phyloP scores from a whole-genome alignment of 2,329 filamentous ascomycete species.

The Teratosphaeria gauchensis region DNA sequence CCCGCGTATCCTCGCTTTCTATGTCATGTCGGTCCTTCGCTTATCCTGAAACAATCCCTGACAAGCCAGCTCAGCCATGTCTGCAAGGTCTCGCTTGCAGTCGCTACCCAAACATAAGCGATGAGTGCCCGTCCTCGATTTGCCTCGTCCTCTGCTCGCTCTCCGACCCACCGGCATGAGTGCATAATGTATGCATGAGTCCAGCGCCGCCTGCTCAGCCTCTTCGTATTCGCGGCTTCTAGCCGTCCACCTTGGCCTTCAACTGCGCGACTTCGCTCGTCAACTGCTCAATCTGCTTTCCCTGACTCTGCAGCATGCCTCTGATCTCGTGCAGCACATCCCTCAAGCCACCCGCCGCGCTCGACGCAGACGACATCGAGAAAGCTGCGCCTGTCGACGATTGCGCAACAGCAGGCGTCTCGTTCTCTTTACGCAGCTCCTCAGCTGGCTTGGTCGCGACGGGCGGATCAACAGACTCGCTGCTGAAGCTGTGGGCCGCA shows the following conservation, averaged over 20 bases:
- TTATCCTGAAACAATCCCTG: not conserved
- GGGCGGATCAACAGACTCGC: not conserved
- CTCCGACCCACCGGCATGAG: not conserved
- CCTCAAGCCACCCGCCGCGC: conserved; percentile 47
- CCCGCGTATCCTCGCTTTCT: not conserved
- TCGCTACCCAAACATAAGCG: not conserved
- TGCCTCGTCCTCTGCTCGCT: not conserved
- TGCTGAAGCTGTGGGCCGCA: not conserved
- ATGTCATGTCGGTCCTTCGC: not conserved
- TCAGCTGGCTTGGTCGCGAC: not conserved
- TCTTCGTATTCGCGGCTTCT: not conserved
- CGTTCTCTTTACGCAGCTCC: not conserved
- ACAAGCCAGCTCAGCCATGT: not conserved
- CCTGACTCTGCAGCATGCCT: conserved; percentile 65
- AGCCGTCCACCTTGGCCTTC: conserved; percentile 49
- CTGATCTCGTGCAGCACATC: conserved; percentile 68
- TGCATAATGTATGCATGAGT: not conserved
- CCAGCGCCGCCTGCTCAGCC: not conserved
- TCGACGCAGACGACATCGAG: not conserved
- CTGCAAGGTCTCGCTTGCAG: not conserved
- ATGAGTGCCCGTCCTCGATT: not conserved
- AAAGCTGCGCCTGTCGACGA: not conserved
- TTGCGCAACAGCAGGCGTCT: not conserved
- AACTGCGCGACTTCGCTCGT: conserved; percentile 71
- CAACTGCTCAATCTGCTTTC: conserved; percentile 66